Evolutionary conservation across 2,329 filamentous ascomycete genomes (phyloP).

Genomic region (Lachnum nothofagi): DNA sequence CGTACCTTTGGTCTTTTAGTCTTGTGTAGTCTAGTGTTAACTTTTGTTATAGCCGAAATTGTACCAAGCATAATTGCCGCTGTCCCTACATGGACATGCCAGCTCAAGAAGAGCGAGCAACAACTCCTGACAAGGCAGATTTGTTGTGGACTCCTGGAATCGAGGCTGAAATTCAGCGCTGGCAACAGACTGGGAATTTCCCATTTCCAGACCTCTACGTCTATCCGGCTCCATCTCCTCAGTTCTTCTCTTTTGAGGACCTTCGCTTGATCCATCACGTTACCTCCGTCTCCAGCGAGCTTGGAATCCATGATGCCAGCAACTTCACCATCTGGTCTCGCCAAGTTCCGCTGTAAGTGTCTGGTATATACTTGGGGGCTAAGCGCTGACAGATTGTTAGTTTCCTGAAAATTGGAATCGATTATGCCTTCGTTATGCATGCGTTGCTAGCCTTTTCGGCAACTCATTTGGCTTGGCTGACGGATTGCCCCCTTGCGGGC

Average conservation of each 20-base stretch:
- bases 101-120: constrained; percentile 57
- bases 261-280: constrained; percentile 88
- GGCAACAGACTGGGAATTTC: constrained; percentile 78
- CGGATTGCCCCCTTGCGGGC: constrained; percentile 75
- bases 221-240: constrained; percentile 68
- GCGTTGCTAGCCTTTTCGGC: constrained; percentile 90
- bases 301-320: constrained; percentile 70
- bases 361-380: constrained; percentile 8
- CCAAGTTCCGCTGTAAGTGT: constrained; percentile 80
- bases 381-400: constrained; percentile 42
- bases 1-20: constrained; percentile 28
- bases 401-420: constrained; percentile 75
- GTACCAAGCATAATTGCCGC: constrained; percentile 96
- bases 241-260: constrained; percentile 69
- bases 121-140: constrained; percentile 58
- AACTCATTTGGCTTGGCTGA: constrained; percentile 85
- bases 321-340: constrained; percentile 89
- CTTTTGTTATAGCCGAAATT: constrained; percentile 76
- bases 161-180: constrained; percentile 72
- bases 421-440: constrained; percentile 87
- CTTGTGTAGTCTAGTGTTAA: neutral
- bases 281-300: constrained; percentile 75
- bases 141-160: constrained; percentile 85
- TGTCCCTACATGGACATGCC: constrained; percentile 95
- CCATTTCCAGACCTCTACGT: constrained; percentile 78